Conservation (phyloP, 2,329 filamentous ascomycete genomes). For the Pseudodiploospora longispora region DNA sequence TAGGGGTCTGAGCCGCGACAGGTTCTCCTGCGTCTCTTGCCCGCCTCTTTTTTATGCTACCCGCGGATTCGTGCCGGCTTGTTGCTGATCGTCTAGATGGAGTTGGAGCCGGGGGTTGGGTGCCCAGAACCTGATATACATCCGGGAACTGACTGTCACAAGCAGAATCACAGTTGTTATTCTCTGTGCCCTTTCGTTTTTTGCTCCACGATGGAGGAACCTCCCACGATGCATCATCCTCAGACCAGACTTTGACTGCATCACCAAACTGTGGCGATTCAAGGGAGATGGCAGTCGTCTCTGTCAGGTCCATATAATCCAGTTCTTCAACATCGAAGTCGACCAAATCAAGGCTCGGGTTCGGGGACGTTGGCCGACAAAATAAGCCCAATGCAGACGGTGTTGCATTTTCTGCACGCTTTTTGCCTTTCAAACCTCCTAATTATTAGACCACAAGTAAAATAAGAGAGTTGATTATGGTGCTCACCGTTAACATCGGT, state of each 20-base stretch:
- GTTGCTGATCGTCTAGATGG: constrained; percentile 18
- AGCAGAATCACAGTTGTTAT: constrained; percentile 27
- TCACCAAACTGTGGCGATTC: constrained; percentile 28
- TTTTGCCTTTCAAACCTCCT: too few species aligned
- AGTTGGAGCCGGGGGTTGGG: constrained; percentile 28
- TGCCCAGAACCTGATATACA: constrained; percentile 40
- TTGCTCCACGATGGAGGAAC: constrained; percentile 32
- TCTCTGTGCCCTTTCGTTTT: constrained; percentile 46
- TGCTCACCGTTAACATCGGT: constrained; percentile 6
- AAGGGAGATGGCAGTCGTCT: constrained; percentile 24
- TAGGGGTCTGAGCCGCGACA: not conserved
- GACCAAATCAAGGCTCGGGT: constrained; percentile 24
- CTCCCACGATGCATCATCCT: constrained; percentile 31
- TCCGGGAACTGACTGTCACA: constrained; percentile 44
- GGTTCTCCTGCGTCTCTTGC: constrained; percentile 12
- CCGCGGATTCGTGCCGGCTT: constrained; percentile 13
- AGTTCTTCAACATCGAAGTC: constrained; percentile 27
- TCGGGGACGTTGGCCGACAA: constrained; percentile 10
- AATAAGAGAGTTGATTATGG: not conserved
- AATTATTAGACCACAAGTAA: too few species aligned
- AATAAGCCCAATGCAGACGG: constrained; percentile 18
- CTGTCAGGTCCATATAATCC: constrained; percentile 34
- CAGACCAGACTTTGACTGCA: constrained; percentile 34
- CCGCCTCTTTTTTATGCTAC: constrained; percentile 12
- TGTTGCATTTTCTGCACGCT: constrained; percentile 8